phyloP scores from a whole-genome alignment of 1,139 yeast genomes.

The Suhomyces bolitotheri region DNA sequence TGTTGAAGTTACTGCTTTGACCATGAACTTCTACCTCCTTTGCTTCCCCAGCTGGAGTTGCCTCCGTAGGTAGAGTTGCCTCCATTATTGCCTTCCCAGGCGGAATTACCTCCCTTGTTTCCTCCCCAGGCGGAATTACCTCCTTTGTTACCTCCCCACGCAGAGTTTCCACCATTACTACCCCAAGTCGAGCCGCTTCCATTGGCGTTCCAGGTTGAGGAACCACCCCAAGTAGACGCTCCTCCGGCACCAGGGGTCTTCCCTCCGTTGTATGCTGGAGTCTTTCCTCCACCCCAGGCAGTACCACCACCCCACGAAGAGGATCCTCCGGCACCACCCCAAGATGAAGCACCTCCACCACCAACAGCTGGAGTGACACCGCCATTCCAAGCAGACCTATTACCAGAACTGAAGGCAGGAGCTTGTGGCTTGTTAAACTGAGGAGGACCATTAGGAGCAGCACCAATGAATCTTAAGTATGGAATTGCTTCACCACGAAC shows the following conservation, averaged over 20 bases:
- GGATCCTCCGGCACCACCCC: conserved; percentile 40
- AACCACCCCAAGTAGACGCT: conserved; percentile 31
- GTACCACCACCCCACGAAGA: conserved; percentile 53
- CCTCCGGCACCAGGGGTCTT: conserved; percentile 29
- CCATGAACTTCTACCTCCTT: conserved; percentile 22
- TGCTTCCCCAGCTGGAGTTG: conserved; percentile 26
- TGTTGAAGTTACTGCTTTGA: conserved; percentile 11
- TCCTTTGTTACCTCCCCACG: conserved; percentile 25
- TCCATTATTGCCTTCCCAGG: conserved; percentile 30
- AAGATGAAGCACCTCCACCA: conserved; percentile 31
- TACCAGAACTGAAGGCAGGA: conserved; percentile 48
- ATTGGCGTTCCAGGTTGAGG: conserved; percentile 24
- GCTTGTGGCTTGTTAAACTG: conserved; percentile 33
- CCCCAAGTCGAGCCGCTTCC: conserved; percentile 29
- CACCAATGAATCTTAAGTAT: conserved; percentile 76
- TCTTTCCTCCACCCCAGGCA: conserved; percentile 46
- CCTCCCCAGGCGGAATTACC: conserved; percentile 31
- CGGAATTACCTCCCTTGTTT: conserved; percentile 20
- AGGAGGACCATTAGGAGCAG: conserved; percentile 24
- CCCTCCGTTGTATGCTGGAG: conserved; percentile 29
- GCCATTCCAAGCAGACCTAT: conserved; percentile 43
- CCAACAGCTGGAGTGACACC: conserved; percentile 52
- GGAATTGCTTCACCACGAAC: conserved; percentile 68
- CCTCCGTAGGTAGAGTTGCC: conserved; percentile 33
- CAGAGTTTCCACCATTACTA: conserved; percentile 25